Base-by-base conservation (phyloP, 192 early-diverging fungal species). In the Helicostylum pulchrum region DNA sequence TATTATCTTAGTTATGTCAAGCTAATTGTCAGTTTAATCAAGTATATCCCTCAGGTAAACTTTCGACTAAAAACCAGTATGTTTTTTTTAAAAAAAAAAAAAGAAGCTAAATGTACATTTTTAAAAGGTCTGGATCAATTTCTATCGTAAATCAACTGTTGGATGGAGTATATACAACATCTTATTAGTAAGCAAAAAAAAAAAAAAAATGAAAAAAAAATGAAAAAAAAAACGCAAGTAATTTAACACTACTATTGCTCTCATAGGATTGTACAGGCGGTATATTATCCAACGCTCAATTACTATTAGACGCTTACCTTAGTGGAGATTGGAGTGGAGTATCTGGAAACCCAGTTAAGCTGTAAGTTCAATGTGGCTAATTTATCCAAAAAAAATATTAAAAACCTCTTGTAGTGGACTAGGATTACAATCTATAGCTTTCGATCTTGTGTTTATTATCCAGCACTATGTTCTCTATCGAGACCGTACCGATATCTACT, bases 151-250 rank as follows among this genome's bases (percentile, higher is more conserved):
- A 68, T 92, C 90, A 0, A 97, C 95, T 4, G 80, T 76, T 2
- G 95, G 93, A 0, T 95, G 92, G 93, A 89, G 87, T 47, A 90
- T 94, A 34, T 80, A 86, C 36, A 91, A 91, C 53, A 94, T 95
- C 60, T 52, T 94, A 17, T 74, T 94, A 32, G 73, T 75, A 68
- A 17, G 17, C n/a, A 10, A 53, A 47, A 30, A 17, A 21, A 39
- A 36, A 9, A 19, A 31, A 7, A 14, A 32, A 52, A 11, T 5
- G 17, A 43, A 48, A 32, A 7, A 4, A 8, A 10, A 32, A 36
- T 19, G 36, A n/a, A 15, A 15, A 30, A n/a, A 20, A 3, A 19
- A 26, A 26, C 26, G n/a, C n/a, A n/a, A 26, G 26, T 26, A 26
- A 2, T 26, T 26, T 26, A 26, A 26, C 26, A 26, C 2, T 2